Conservation (phyloP, 257 asterid species). For the Solanum appendiculatum region DNA sequence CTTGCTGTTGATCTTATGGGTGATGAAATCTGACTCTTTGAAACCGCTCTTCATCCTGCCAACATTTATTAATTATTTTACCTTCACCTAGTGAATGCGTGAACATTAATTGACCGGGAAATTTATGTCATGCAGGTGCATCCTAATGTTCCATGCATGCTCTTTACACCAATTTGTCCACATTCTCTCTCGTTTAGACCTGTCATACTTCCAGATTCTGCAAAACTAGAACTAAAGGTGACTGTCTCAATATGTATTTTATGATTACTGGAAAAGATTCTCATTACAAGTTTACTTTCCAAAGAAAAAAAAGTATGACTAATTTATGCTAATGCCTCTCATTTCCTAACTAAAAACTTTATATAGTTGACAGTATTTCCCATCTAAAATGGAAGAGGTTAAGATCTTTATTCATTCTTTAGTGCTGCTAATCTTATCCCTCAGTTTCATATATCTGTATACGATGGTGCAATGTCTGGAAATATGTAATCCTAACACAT, state of each 20-base stretch:
- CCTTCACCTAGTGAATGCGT: neutral
- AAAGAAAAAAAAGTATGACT: neutral
- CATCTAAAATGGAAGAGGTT: neutral
- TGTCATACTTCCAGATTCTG: slow-evolving; percentile 97
- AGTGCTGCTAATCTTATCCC: neutral
- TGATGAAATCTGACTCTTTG: neutral
- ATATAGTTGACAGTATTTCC: neutral
- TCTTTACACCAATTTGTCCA: slow-evolving; percentile 96
- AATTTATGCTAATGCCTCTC: neutral
- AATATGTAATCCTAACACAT: neutral
- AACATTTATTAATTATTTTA: neutral
- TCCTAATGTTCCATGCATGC: slow-evolving; percentile 99
- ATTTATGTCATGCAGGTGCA: slow-evolving; percentile 58
- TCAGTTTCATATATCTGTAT: neutral
- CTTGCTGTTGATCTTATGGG: neutral
- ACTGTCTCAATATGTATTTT: neutral
- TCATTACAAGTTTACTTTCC: neutral
- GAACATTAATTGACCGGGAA: neutral
- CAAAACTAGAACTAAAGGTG: slow-evolving; percentile 90
- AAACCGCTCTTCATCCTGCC: neutral
- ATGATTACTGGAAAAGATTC: neutral
- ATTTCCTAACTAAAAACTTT: neutral
- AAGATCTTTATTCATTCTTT: neutral
- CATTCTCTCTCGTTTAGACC: slow-evolving; percentile 99
- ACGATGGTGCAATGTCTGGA: neutral